Evolutionary conservation across 1,284 basidiomycete species (phyloP), one percentile per base, ranked within the genome.

Genomic region (Mycena sp.): DNA sequence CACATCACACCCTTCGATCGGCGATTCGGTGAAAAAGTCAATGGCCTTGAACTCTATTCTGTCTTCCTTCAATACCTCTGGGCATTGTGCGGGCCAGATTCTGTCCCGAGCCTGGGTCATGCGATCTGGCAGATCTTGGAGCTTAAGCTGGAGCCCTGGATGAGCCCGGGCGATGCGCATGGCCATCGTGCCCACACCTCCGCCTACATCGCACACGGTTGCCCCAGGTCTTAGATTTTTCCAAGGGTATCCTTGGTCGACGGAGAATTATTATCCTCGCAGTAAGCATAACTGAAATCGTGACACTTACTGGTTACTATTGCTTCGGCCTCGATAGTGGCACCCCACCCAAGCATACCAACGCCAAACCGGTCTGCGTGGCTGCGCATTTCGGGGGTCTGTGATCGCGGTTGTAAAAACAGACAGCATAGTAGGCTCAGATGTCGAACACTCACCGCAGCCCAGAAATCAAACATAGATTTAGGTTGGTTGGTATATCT

Each of bases 161-260:
- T 78, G 74, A 10, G 69, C 69, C 64, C 77, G 80, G 0, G 77
- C 67, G 2, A 87, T 73, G 17, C 75, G 74, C 17, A 85, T 70
- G 5, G 78, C 74, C 11, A 82, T 70, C 25, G 75, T 68, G 0
- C 85, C 84, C 29, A 78, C 69, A 1, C 84, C 80, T 0, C 81
- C 76, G 3, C 82, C 84, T 14, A 87, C 73, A 67, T 86, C 85
- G 28, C 80, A 82, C 12, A 87, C 64, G 0, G 74, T 76, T 0
- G 79, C 72, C 11, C 72, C 75, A 3, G 68, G 25, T 10, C 71
- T 66, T 1, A 82, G 70, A 11, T 71, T 69, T 21, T 71, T 63
- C 84, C 83, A 86, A 6, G 83, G 80, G 67, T 80, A 83, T n/a
- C n/a, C n/a, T n/a, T n/a, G n/a, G n/a, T n/a, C n/a, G n/a, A n/a